A percentile compares a stretch with the other conserved stretches of the same genome.
These are phyloP conservation scores for Penicillium italicum DNA, from an alignment of 2,329 filamentous ascomycete species.

Conservation along the genomic window DNA sequence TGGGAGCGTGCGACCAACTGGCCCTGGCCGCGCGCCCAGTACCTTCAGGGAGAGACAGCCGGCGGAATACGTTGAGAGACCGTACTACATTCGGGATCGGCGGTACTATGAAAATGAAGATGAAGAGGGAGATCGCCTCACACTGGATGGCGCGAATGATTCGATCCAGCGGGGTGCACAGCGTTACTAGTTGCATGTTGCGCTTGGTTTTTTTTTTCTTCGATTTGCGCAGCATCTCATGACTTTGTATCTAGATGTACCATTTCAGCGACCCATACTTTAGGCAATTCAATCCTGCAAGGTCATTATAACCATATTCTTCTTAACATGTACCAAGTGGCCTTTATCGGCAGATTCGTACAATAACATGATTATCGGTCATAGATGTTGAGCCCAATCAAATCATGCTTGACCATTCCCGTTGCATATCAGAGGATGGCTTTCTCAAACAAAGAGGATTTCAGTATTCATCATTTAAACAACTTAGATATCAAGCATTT, in stretches of 20 bases:
- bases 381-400: neutral
- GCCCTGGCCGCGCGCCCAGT: constrained; percentile 36
- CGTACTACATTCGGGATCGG: constrained; percentile 40
- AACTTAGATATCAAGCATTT: too few relatives aligned
- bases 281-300: neutral
- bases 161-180: constrained; percentile 32
- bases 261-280: neutral
- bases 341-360: neutral
- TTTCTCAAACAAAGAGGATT: too few relatives aligned
- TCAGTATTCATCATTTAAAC: too few relatives aligned
- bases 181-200: constrained; percentile 25
- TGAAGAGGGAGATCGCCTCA: constrained; percentile 32
- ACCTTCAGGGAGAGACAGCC: constrained; percentile 43
- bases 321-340: neutral
- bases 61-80: constrained; percentile 49
- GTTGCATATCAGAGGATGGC: neutral
- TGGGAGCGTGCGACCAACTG: constrained; percentile 44
- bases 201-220: neutral
- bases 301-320: neutral
- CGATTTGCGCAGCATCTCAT: neutral
- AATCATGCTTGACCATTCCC: neutral
- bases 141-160: constrained; percentile 30
- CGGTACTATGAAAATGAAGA: constrained; percentile 37
- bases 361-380: neutral
- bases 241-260: constrained; percentile 4